Percentiles rank a stretch among this genome's conserved stretches.
These are phyloP conservation scores for Ascochyta rabiei DNA, from an alignment of 2,329 filamentous ascomycete species.

Conservation along the genomic window DNA sequence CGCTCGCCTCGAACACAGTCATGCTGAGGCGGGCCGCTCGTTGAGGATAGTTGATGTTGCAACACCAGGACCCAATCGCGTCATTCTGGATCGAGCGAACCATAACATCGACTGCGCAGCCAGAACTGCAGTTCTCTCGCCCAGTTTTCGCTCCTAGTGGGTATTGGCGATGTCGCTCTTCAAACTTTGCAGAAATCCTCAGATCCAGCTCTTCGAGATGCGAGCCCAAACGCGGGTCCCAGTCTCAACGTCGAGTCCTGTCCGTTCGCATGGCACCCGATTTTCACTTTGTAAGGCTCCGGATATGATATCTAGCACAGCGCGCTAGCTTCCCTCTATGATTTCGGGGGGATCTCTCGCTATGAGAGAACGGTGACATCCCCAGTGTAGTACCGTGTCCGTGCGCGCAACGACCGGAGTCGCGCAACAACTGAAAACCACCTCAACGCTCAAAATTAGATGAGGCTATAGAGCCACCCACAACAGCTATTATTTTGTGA, in stretches of 20 bases:
- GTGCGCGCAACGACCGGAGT: too few relatives aligned
- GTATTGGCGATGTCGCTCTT: not conserved
- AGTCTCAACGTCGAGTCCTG: slow-evolving; percentile 56
- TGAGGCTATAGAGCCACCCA: too few relatives aligned
- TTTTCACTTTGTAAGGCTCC: not conserved
- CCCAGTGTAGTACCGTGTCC: too few relatives aligned
- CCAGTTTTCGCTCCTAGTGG: not conserved
- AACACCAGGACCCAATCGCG: slow-evolving; percentile 18
- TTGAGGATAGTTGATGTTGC: slow-evolving; percentile 20
- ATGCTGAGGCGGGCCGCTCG: slow-evolving; percentile 4
- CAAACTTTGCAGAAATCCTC: not conserved
- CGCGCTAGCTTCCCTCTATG: too few relatives aligned
- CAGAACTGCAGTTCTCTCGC: not conserved
- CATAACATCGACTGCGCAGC: not conserved
- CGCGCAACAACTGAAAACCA: too few relatives aligned
- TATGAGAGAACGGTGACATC: too few relatives aligned
- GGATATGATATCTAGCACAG: too few relatives aligned
- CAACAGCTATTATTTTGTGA: too few relatives aligned
- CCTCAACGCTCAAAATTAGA: too few relatives aligned
- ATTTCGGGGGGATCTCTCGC: too few relatives aligned
- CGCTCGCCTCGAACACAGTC: not conserved
- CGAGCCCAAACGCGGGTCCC: too few relatives aligned
- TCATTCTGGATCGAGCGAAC: slow-evolving; percentile 9
- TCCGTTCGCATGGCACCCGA: not conserved
- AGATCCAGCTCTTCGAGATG: slow-evolving; percentile 13